These are phyloP conservation scores for Cicer arietinum DNA, from an alignment of 306 rosid species.

Conservation along the genomic window DNA sequence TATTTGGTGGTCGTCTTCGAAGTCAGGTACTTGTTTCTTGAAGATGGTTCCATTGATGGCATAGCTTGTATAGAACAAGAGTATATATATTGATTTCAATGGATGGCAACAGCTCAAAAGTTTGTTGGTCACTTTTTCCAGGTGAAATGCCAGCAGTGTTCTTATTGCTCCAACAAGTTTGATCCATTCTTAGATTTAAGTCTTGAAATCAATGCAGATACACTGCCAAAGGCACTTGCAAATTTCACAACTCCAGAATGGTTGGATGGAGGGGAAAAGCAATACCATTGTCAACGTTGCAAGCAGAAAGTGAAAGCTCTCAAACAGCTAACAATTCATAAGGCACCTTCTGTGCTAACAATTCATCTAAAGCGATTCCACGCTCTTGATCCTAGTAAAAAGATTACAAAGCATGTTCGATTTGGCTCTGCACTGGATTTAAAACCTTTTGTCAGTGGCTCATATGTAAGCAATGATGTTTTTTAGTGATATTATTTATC, in stretches of 20 bases:
- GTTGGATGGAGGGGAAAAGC: conserved; percentile 94
- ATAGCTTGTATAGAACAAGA: not conserved
- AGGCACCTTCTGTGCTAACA: conserved; percentile 90
- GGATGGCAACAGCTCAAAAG: not conserved
- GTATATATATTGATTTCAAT: not conserved
- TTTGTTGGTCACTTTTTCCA: conserved; percentile 50
- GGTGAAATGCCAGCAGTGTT: conserved; percentile 94
- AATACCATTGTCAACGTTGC: conserved; percentile 90
- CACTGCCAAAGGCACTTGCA: conserved; percentile 78
- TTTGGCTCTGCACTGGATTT: conserved; percentile 76
- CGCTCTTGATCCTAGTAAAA: conserved; percentile 73
- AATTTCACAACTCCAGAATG: conserved; percentile 84
- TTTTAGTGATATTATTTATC: not conserved
- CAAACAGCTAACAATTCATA: conserved; percentile 85
- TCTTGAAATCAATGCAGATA: conserved; percentile 92
- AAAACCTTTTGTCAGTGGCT: conserved; percentile 86
- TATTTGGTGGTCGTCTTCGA: conserved; percentile 91
- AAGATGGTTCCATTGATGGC: not conserved
- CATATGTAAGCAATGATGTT: conserved; percentile 58
- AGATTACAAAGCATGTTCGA: conserved; percentile 82
- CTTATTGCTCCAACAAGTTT: conserved; percentile 78
- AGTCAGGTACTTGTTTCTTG: conserved; percentile 72
- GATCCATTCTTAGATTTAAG: conserved; percentile 97
- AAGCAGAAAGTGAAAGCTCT: conserved; percentile 92
- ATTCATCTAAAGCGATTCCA: conserved; percentile 90